A percentile compares a stretch with the other conserved stretches of the same genome.
Evolutionary conservation across 1,284 basidiomycete species (phyloP).

Genomic region (Erythrobasidium hasegawianum): DNA sequence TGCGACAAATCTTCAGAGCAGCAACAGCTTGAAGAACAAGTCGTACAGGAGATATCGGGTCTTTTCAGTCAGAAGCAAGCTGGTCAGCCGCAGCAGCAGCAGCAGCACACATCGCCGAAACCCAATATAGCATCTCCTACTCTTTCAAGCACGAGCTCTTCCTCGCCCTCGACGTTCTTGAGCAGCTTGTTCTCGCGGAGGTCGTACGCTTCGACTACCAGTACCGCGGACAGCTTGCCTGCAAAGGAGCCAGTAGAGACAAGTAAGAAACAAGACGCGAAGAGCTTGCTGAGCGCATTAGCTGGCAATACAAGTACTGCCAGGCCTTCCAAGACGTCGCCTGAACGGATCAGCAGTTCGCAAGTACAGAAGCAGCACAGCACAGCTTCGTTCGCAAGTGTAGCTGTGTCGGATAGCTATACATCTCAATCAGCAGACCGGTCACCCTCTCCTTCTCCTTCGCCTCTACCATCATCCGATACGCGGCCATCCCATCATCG

Average conservation of each 20-base stretch:
- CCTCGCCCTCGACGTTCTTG: constrained; percentile 27
- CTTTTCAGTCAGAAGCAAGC: background rate
- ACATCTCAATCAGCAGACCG: background rate
- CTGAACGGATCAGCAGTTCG: no score
- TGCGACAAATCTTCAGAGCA: no score
- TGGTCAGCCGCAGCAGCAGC: background rate
- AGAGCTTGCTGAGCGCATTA: constrained; percentile 24
- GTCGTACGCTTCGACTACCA: background rate
- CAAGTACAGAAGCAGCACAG: no score
- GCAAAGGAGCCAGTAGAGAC: background rate
- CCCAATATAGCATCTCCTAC: background rate
- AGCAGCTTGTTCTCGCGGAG: constrained; percentile 17
- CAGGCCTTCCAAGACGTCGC: no score
- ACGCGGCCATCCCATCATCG: constrained; percentile 17
- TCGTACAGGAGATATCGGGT: background rate
- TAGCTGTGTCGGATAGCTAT: no score
- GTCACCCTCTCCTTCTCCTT: constrained; percentile 9
- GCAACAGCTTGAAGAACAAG: background rate
- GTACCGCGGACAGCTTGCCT: constrained; percentile 1
- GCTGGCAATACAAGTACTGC: background rate
- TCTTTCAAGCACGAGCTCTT: background rate
- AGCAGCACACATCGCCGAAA: background rate
- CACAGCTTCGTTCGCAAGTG: no score
- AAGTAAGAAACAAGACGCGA: background rate
- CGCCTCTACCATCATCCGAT: constrained; percentile 4